Percentiles rank a stretch among this genome's conserved stretches.
phyloP scores from a whole-genome alignment of 257 asterid genomes.

The Solanum bulbocastanum region DNA sequence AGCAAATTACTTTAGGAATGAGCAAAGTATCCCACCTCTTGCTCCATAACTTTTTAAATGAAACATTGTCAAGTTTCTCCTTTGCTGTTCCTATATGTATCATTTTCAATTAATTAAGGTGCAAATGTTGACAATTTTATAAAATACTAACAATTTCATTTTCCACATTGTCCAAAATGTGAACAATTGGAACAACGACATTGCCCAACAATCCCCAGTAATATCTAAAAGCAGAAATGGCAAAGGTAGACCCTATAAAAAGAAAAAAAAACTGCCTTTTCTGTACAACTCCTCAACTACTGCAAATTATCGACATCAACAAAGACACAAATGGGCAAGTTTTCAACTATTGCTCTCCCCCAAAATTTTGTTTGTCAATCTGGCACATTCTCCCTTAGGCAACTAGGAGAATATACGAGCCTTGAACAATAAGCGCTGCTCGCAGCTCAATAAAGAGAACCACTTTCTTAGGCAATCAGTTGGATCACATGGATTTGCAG shows the following conservation, averaged over 20 bases:
- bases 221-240: neutral
- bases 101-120: neutral
- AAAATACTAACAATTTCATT: neutral
- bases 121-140: neutral
- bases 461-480: slow-evolving; percentile 39
- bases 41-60: neutral
- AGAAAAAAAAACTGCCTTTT: neutral
- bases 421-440: slow-evolving; percentile 47
- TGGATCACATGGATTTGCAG: slow-evolving; percentile 22
- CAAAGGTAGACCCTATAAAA: neutral
- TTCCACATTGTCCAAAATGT: neutral
- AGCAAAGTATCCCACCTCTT: slow-evolving; percentile 40
- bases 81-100: neutral
- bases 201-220: neutral
- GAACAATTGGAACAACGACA: neutral
- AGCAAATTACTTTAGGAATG: slow-evolving; percentile 36
- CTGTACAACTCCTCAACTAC: neutral
- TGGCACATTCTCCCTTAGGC: neutral
- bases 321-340: neutral
- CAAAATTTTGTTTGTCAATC: neutral
- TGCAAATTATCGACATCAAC: neutral
- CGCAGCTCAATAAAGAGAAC: slow-evolving; percentile 45
- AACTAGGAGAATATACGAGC: slow-evolving; percentile 18
- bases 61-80: neutral
- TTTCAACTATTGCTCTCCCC: slow-evolving; percentile 1